These are phyloP conservation scores for Euphorbia celastroides DNA, from an alignment of 441 rosid species.

Conservation along the genomic window DNA sequence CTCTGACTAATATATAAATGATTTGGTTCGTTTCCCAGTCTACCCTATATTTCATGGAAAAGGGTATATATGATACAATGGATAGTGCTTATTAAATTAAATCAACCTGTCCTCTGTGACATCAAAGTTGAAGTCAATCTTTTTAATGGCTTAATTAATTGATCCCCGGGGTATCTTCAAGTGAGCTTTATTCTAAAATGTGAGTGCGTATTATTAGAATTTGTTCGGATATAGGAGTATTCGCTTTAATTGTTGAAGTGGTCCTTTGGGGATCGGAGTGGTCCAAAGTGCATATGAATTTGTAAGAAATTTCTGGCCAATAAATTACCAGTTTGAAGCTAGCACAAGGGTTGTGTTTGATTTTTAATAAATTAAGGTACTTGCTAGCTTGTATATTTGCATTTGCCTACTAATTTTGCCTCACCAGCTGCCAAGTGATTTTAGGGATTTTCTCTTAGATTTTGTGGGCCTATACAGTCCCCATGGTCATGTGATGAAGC, in stretches of 20 bases:
- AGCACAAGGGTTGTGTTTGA: conserved; percentile 6
- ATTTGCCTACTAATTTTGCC: conserved; percentile 1
- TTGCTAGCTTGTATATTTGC: conserved; percentile 4
- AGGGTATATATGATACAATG: conserved; percentile 6
- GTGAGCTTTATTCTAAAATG: neutral
- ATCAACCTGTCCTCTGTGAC: too few species aligned
- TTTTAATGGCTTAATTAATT: neutral
- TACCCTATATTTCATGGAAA: conserved; percentile 6
- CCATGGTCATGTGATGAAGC: conserved; percentile 6
- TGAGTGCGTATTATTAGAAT: conserved; percentile 12
- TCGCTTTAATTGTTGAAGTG: conserved; percentile 24
- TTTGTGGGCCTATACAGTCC: neutral
- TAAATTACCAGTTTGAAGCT: conserved; percentile 13
- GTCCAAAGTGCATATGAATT: conserved; percentile 18
- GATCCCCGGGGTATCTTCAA: neutral
- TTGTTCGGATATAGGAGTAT: conserved; percentile 19
- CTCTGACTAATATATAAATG: neutral
- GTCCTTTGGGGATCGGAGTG: conserved; percentile 32
- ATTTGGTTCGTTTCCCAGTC: conserved; percentile 8
- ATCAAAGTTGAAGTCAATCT: neutral
- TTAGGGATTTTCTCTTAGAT: neutral
- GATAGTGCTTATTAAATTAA: conserved; percentile 5
- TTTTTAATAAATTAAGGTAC: neutral
- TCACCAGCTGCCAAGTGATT: conserved; percentile 2
- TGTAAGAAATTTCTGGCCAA: conserved; percentile 15